Base-by-base conservation (phyloP, 2,329 filamentous ascomycete genomes). In the Neospermospora avenae region DNA sequence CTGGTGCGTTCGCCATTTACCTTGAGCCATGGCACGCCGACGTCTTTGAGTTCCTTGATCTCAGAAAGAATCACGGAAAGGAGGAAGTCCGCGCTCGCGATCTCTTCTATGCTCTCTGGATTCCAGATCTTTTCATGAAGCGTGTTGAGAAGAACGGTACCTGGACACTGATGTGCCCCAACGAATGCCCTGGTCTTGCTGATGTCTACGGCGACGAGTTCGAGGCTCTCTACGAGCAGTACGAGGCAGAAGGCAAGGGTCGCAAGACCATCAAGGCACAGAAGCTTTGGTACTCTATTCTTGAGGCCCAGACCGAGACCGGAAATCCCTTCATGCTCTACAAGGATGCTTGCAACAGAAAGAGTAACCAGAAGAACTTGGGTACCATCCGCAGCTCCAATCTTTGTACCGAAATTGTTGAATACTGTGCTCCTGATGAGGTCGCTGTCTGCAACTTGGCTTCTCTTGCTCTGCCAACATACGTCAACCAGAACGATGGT, bases 281-380 rank as follows among this genome's bases (percentile, higher is more conserved):
- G 83, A 99, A 99, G 84, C 88, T 99, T 60, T 99, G 95, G 95
- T 98, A 98, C 75, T 92, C 93, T 68, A 96, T 99, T 67, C 85
- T 99, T 51, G 95, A 99, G 80, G 91, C 95, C 53, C 95, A 99
- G 81, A 98, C 93, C 35, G 95, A 99, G 85, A 99, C 95, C 48
- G 95, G 95, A 70, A 98, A 96, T 78, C 95, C 95, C 52, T 99
- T 96, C 80, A 99, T 99, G 91, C 87, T 98, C 62, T 99, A 99
- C 87, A 99, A 99, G 84, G 95, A 99, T 78, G 84, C 88, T 72
- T 93, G 90, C 86, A 99, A 99, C 85, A 87, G 87, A 76, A 99
- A 99, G 89, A 97, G 93, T 83, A 99, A 99, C 85, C 95, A 99
- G 81, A 98, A 99, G 88, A 99, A 99, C 79, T 84, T 99, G 34